Conservation (phyloP, 352 stramenopile genomes). For the Globisporangium cystogenes region DNA sequence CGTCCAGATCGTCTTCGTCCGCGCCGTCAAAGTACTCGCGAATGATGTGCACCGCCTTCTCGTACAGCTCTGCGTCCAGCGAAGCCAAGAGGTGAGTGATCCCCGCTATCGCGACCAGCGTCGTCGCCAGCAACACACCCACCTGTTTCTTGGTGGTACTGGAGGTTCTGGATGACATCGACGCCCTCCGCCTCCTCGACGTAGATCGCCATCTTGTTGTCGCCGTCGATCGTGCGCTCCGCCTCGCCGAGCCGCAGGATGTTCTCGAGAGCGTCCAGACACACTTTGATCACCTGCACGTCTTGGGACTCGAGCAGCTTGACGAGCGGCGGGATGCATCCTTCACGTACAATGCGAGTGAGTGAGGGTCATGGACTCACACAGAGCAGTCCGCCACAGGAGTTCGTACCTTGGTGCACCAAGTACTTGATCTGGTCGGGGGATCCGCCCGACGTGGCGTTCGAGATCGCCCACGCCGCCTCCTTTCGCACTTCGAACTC, state of each 20-base stretch:
- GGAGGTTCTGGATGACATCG: slow-evolving; percentile 96
- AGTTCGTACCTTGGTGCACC: too few species aligned
- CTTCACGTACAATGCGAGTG: slow-evolving; percentile 97
- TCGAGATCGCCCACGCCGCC: slow-evolving; percentile 81
- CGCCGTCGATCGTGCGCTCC: slow-evolving; percentile 69
- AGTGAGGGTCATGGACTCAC: slow-evolving; percentile 89
- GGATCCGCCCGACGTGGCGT: slow-evolving; percentile 89
- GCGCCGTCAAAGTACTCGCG: slow-evolving; percentile 97
- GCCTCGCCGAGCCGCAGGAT: slow-evolving; percentile 94
- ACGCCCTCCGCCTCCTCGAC: slow-evolving; percentile 96
- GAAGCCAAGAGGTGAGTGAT: too few species aligned
- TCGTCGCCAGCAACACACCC: slow-evolving; percentile 30
- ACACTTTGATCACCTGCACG: slow-evolving; percentile 97
- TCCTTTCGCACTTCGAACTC: slow-evolving; percentile 95
- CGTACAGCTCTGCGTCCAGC: slow-evolving; percentile 73
- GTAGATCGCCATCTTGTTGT: slow-evolving; percentile 95
- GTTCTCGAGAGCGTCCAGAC: slow-evolving; percentile 98
- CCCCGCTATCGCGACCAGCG: background rate
- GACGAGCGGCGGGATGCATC: slow-evolving; percentile 96
- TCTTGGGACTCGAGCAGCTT: slow-evolving; percentile 96
- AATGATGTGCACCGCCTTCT: slow-evolving; percentile 94
- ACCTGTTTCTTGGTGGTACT: slow-evolving; percentile 97
- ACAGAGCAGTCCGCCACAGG: slow-evolving; percentile 71
- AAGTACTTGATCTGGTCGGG: slow-evolving; percentile 96
- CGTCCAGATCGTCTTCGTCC: slow-evolving; percentile 92